Evolutionary conservation across 805 yeast species (phyloP).

Genomic region (Priceomyces fermenticarens): DNA sequence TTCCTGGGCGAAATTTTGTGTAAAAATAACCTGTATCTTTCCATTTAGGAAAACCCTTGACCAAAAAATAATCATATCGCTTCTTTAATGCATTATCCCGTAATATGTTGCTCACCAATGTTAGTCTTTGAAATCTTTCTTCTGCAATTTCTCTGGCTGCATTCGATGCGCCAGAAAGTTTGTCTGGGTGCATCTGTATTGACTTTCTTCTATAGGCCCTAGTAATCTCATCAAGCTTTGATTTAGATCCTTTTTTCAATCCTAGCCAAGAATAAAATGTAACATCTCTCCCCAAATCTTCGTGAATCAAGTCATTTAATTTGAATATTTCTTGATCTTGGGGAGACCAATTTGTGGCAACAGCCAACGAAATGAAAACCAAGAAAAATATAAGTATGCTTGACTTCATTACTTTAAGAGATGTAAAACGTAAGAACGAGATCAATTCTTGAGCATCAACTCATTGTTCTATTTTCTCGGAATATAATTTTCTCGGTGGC

Average conservation of each 20-base stretch:
- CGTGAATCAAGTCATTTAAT: constrained; percentile 59
- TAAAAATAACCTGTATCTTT: constrained; percentile 65
- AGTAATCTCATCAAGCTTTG: constrained; percentile 52
- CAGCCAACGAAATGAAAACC: constrained; percentile 7
- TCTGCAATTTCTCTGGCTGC: constrained; percentile 48
- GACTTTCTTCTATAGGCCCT: constrained; percentile 72
- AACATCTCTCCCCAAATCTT: constrained; percentile 58
- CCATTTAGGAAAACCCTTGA: constrained; percentile 84
- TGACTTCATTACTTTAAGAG: not conserved
- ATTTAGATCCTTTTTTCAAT: constrained; percentile 42
- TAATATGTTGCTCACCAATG: constrained; percentile 71
- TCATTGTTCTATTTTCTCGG: not conserved
- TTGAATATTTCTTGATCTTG: constrained; percentile 81
- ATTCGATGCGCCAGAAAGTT: constrained; percentile 32
- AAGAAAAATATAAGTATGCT: not conserved
- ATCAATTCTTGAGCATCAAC: not conserved
- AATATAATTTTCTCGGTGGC: not conserved
- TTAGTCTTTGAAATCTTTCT: constrained; percentile 74
- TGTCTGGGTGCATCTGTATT: constrained; percentile 83
- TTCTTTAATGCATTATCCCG: constrained; percentile 53
- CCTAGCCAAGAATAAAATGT: constrained; percentile 70
- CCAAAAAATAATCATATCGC: constrained; percentile 80
- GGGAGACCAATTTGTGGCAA: constrained; percentile 49
- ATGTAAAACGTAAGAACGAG: not conserved
- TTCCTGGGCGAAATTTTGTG: constrained; percentile 67